Base-by-base conservation (phyloP, 208 protist genomes). In the Acanthamoeba lugdunensis region DNA sequence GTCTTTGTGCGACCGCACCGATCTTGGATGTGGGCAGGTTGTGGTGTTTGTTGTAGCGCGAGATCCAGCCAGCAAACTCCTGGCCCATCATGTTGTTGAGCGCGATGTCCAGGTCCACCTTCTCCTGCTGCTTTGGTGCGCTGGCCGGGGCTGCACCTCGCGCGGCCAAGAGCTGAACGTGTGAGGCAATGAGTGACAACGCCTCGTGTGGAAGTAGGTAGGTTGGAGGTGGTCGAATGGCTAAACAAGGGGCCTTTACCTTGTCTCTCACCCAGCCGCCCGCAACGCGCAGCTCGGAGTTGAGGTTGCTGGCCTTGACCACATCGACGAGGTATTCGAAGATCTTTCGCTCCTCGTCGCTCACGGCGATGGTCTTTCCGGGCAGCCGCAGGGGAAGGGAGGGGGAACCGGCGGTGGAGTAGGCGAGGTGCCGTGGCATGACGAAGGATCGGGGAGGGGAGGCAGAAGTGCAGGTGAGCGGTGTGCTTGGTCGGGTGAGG, bases 191-290 rank as follows among this genome's bases (percentile, higher is more conserved):
- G 52, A 56, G 50, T 54, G 7, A 2, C 21, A 73, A 28, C 67
- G 11, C 21, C 67, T 4, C 23, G 67, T 41, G 37, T 41, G 4
- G 37, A 41, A 41, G 37, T 14, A 54, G 13, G 37, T 41, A 41
- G 37, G 37, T 41, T 41, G 37, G 37, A 41, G 37, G 37, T 41
- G 37, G 37, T 41, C 37, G 37, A 2, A 41, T 1, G 11, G n/a
- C 67, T 28, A 73, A 7, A 45, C 9, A 52, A 41, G 2, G 28
- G 16, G n/a, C 0, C 11, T 7, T 13, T 61, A 96, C 95, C 94
- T 98, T 98, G 96, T 99, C 99, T 11, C 99, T 96, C n/a, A 99
- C 98, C 99, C 99, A 99, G 23, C 99, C 99, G 52, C 99, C 98
- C n/a, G 97, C 97, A 48, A 97, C 97, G 33, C 97, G 84, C 50